Evolutionary conservation across 495 filamentous ascomycete species (phyloP).

Genomic region (Neurospora terricola): DNA sequence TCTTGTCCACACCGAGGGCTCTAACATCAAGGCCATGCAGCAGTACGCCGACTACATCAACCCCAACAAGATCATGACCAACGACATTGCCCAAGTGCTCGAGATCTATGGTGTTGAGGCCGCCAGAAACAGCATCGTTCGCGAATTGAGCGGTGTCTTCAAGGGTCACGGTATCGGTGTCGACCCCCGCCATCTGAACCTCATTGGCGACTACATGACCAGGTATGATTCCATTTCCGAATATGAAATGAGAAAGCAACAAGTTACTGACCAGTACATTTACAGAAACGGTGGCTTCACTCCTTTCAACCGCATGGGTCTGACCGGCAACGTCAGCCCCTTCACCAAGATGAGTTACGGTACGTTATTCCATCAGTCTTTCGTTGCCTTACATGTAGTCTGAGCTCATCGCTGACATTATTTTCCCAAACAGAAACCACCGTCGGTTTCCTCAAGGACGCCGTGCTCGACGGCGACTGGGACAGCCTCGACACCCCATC

Average conservation of each 20-base stretch:
- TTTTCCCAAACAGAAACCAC: slow-evolving; percentile 55
- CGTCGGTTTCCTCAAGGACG: slow-evolving; percentile 82
- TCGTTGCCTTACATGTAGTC: neutral
- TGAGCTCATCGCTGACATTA: slow-evolving; percentile 1
- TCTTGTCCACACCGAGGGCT: slow-evolving; percentile 68
- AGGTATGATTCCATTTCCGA: slow-evolving; percentile 2
- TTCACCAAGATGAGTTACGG: slow-evolving; percentile 97
- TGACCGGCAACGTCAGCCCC: slow-evolving; percentile 72
- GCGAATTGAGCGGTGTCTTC: slow-evolving; percentile 83
- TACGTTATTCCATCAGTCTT: slow-evolving; percentile 2
- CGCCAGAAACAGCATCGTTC: slow-evolving; percentile 72
- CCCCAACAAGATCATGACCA: slow-evolving; percentile 78
- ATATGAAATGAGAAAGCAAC: neutral
- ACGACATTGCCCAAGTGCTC: slow-evolving; percentile 81
- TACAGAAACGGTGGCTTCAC: slow-evolving; percentile 66
- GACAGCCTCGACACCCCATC: slow-evolving; percentile 82
- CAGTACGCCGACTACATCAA: slow-evolving; percentile 79
- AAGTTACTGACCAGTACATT: neutral
- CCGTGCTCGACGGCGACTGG: slow-evolving; percentile 78
- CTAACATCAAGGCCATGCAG: slow-evolving; percentile 85
- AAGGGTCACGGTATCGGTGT: slow-evolving; percentile 85
- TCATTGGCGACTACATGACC: slow-evolving; percentile 97
- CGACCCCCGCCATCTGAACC: slow-evolving; percentile 83
- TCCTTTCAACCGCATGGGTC: slow-evolving; percentile 82
- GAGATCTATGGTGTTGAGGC: slow-evolving; percentile 88